Evolutionary conservation across 345 rosid genomes (phyloP), one percentile per base, ranked within the genome.

Genomic region (Turritis glabra): DNA sequence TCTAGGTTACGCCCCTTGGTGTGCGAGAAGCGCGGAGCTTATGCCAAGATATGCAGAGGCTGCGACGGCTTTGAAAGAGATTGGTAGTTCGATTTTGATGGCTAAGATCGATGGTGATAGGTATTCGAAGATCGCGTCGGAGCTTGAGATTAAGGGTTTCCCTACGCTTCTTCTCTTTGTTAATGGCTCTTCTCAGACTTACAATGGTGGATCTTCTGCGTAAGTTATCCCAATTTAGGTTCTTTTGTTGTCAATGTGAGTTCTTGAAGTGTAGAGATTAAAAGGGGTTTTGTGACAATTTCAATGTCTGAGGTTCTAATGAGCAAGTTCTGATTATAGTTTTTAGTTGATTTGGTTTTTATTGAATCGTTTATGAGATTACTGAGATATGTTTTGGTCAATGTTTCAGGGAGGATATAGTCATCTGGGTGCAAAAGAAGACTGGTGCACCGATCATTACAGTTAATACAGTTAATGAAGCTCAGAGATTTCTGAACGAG

Each of bases 1-100:
- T 73, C 77, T 93, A 41, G 98, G 98, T 9, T 93, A 90, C 55
- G 93, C 97, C 1, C 96, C 98, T 32, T 93, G 98, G 97, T 89
- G 91, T 15, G 78, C 82, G 11, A 84, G 97, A 47, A 87, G 98
- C 77, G 98, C 98, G 21, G 98, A 93, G 77, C 80, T 93, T 30
- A 92, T 92, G 97, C 98, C 98, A 30, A 81, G 81, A 41, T 93
- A 87, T 30, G 89, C 93, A 38, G 93, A 90, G 77, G 97, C 98
- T 61, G 92, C 97, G 5, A 93, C 80, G 72, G 68, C 62, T 77
- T 85, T 93, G 65, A 87, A 82, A 74, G 98, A 88, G 67, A 48
- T 83, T 30, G 86, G 84, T 26, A 87, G 86, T 64, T 54, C 80
- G 22, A 69, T 93, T 62, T 72, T 88, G 85, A 78, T 93, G 97